Base-by-base conservation (phyloP, 1,284 basidiomycete genomes). In the Violaceomyces palustris region DNA sequence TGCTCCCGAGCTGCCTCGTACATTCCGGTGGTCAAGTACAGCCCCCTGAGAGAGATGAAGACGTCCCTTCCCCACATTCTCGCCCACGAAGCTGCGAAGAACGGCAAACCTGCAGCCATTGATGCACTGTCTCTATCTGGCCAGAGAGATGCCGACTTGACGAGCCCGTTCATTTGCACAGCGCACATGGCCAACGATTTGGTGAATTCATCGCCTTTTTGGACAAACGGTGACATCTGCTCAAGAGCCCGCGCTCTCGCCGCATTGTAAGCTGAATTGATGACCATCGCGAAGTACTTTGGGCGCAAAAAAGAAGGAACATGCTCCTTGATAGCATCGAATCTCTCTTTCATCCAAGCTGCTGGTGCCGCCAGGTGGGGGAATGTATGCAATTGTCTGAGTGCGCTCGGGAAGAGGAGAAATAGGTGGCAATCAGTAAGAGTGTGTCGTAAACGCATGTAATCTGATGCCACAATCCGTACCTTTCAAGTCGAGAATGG, bases 401-500 rank as follows among this genome's bases (percentile, higher is more conserved):
- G n/a, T n/a, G n/a, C n/a, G n/a, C 31, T 39, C 34, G 24, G 8
- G 25, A 5, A 21, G 15, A 14, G 6, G 34, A 23, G 10, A 9
- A 30, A 2, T 14, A 19, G 42, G 38, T 33, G 41, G 15, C 21
- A 27, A 5, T 9, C 11, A 9, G 17, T 22, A 2, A 10, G 35
- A 35, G 3, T n/a, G n/a, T n/a, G n/a, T n/a, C 39, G 26, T 34
- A 30, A 33, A n/a, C n/a, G n/a, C n/a, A n/a, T n/a, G n/a, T n/a
- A n/a, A n/a, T n/a, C n/a, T n/a, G n/a, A 12, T 32, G 22, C n/a
- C n/a, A n/a, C n/a, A n/a, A n/a, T n/a, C n/a, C n/a, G n/a, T n/a
- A n/a, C 87, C 80, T 81, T 41, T 78, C 76, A 26, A 98, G 75
- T 24, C 93, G 80, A 9, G 48, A 31, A 31, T 64, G 58, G 11